phyloP scores from a whole-genome alignment of 371 early-diverging fungal species.

The Fennellomyces sp. region DNA sequence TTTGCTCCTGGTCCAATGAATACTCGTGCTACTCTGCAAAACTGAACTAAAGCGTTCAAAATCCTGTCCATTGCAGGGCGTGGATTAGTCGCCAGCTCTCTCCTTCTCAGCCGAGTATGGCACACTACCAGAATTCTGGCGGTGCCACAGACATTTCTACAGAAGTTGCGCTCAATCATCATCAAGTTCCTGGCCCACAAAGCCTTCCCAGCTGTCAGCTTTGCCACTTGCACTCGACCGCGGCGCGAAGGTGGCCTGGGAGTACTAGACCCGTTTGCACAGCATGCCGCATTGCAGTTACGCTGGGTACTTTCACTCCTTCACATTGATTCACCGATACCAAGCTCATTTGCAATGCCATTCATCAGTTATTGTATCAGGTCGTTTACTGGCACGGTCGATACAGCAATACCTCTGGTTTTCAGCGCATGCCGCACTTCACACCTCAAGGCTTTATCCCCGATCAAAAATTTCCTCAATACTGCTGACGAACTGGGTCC shows the following conservation, averaged over 20 bases:
- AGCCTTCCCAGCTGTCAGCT: slow-evolving; percentile 1
- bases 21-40: too few relatives aligned
- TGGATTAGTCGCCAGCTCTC: background rate
- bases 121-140: background rate
- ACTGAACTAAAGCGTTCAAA: too few relatives aligned
- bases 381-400: too few relatives aligned
- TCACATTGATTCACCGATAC: too few relatives aligned
- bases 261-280: background rate
- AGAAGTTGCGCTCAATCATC: background rate
- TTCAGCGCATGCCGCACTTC: too few relatives aligned
- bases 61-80: slow-evolving; percentile 1
- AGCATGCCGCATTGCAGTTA: background rate
- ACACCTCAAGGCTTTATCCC: too few relatives aligned
- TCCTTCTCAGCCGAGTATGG: slow-evolving; percentile 4
- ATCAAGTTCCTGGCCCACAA: background rate
- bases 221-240: background rate
- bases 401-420: too few relatives aligned
- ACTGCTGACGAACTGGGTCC: too few relatives aligned
- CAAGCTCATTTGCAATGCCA: too few relatives aligned
- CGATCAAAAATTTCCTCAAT: too few relatives aligned
- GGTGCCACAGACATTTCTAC: background rate
- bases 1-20: too few relatives aligned
- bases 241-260: background rate
- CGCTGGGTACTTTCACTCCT: background rate
- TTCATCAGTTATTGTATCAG: too few relatives aligned